Conservation (phyloP, 1,284 basidiomycete genomes). For the Volvariella surrecta region DNA sequence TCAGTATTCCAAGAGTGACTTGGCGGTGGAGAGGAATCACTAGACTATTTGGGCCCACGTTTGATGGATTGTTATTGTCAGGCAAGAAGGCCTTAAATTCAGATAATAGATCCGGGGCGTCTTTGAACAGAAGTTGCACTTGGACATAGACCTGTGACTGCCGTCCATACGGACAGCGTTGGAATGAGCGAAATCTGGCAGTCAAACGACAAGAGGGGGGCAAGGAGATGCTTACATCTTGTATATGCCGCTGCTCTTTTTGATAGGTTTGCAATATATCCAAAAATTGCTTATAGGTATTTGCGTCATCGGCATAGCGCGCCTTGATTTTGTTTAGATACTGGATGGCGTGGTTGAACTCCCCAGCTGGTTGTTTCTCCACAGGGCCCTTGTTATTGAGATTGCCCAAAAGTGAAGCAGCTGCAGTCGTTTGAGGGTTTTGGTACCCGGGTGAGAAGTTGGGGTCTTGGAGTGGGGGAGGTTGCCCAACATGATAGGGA, state of each 20-base stretch:
- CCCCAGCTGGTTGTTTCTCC: slow-evolving; percentile 44
- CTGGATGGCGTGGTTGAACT: slow-evolving; percentile 97
- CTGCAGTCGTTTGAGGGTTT: slow-evolving; percentile 38
- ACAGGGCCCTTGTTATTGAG: slow-evolving; percentile 36
- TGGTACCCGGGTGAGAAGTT: slow-evolving; percentile 29
- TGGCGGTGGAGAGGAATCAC: slow-evolving; percentile 37
- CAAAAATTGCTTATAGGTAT: slow-evolving; percentile 97
- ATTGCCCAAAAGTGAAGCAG: slow-evolving; percentile 52
- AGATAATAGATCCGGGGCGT: slow-evolving; percentile 85
- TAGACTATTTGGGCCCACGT: slow-evolving; percentile 25
- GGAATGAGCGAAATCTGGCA: neutral
- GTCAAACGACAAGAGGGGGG: slow-evolving; percentile 1
- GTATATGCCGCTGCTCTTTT: slow-evolving; percentile 84
- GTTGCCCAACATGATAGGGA: slow-evolving; percentile 13
- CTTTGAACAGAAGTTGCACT: slow-evolving; percentile 88
- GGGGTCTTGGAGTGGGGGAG: slow-evolving; percentile 19
- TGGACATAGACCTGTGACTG: slow-evolving; percentile 84
- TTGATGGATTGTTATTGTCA: slow-evolving; percentile 36
- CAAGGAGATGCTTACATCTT: slow-evolving; percentile 57
- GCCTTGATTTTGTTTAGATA: slow-evolving; percentile 99
- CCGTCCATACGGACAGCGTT: slow-evolving; percentile 9
- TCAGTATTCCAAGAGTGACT: slow-evolving; percentile 16
- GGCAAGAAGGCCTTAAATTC: slow-evolving; percentile 98
- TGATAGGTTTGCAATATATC: slow-evolving; percentile 98
- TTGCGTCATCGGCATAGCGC: slow-evolving; percentile 84